These are phyloP conservation scores for Neonectria hederae DNA, from an alignment of 2,329 filamentous ascomycete genomes.

Conservation along the genomic window DNA sequence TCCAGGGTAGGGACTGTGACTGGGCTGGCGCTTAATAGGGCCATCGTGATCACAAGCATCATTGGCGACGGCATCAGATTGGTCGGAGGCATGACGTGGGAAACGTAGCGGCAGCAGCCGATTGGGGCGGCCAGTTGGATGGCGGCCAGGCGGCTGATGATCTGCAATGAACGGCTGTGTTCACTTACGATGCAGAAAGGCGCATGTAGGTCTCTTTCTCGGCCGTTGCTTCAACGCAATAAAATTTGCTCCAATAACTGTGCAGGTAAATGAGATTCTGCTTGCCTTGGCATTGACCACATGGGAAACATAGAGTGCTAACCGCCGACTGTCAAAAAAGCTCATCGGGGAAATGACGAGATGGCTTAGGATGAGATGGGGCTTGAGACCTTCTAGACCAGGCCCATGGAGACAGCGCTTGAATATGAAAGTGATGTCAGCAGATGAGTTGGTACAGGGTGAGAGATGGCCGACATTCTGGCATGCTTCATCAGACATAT, in stretches of 20 bases:
- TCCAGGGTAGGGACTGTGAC: constrained; percentile 12
- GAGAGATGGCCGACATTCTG: neutral
- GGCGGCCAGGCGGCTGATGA: neutral
- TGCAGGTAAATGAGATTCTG: neutral
- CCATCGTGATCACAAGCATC: neutral
- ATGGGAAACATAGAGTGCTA: neutral
- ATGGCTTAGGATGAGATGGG: constrained; percentile 5
- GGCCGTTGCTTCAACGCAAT: neutral
- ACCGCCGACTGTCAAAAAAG: neutral
- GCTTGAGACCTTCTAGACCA: constrained; percentile 5
- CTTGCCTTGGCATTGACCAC: neutral
- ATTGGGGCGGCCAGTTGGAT: neutral
- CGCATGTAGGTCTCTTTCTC: neutral
- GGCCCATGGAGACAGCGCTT: neutral
- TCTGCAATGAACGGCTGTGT: neutral
- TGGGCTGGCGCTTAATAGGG: constrained; percentile 12
- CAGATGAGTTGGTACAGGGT: neutral
- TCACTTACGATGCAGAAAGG: neutral
- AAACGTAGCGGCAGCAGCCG: constrained; percentile 4
- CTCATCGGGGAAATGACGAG: neutral
- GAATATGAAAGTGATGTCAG: neutral
- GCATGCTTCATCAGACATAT: constrained; percentile 4
- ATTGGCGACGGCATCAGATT: constrained; percentile 10
- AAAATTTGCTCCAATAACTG: neutral
- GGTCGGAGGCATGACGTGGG: neutral